Percentiles rank a stretch among this genome's conserved stretches.
These are phyloP conservation scores for Avena eriantha DNA, from an alignment of 176 grass and related monocot species.

Conservation along the genomic window DNA sequence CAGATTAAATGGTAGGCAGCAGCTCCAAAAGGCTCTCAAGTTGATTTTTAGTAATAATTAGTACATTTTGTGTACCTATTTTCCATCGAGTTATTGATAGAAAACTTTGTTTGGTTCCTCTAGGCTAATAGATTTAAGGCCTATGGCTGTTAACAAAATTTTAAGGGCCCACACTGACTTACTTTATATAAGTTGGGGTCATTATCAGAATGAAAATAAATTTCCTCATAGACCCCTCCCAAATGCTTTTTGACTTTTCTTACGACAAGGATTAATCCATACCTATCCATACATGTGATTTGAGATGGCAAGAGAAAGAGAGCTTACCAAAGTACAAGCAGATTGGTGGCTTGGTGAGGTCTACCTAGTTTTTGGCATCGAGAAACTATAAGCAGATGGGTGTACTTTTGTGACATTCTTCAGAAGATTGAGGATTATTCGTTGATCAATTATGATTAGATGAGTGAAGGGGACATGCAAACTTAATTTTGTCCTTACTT, in stretches of 20 bases:
- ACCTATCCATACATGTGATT: conserved; percentile 18
- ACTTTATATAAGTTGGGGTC: neutral
- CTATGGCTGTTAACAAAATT: conserved; percentile 4
- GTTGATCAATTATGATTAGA: neutral
- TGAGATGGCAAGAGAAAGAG: neutral
- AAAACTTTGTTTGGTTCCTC: conserved; percentile 2
- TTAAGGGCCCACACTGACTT: neutral
- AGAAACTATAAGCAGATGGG: conserved; percentile 14
- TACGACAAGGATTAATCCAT: neutral
- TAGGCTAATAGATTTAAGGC: conserved; percentile 10
- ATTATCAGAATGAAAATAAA: conserved; percentile 9
- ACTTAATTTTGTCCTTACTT: neutral
- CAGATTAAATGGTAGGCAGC: conserved; percentile 47
- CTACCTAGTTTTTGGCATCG: neutral
- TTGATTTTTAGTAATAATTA: neutral
- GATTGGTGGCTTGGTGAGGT: conserved; percentile 9
- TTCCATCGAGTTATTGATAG: conserved; percentile 25
- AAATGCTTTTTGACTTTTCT: conserved; percentile 19
- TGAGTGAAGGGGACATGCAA: neutral
- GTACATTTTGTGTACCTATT: neutral
- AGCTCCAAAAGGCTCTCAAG: conserved; percentile 13
- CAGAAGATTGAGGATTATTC: conserved; percentile 8
- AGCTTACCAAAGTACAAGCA: neutral
- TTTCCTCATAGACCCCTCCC: neutral
- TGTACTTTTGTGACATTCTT: neutral